Percentiles rank a stretch among this genome's conserved stretches.
These are phyloP conservation scores for Boletellus emodensis DNA, from an alignment of 768 basidiomycete genomes.

Conservation along the genomic window DNA sequence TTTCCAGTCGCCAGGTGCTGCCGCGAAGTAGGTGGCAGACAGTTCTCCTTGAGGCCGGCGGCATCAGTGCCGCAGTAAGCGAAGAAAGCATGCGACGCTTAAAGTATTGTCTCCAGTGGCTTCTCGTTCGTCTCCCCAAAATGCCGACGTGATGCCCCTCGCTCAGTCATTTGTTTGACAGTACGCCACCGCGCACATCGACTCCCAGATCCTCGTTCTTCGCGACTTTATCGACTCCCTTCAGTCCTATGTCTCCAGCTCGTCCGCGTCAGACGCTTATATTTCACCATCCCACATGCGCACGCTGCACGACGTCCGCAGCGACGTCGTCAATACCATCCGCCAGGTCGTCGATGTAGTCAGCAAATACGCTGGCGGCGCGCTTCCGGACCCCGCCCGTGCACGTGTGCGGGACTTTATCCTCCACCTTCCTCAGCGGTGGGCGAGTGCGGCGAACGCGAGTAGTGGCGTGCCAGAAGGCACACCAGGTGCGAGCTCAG, in stretches of 20 bases:
- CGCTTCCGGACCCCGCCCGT: conserved; percentile 81
- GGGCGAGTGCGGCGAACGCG: conserved; percentile 49
- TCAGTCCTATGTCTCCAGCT: conserved; percentile 35
- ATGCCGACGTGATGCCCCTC: background rate
- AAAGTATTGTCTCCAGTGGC: conserved; percentile 84
- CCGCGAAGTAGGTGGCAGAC: conserved; percentile 84
- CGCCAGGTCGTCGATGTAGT: conserved; percentile 87
- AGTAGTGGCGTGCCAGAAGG: conserved; percentile 24
- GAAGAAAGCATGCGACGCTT: conserved; percentile 87
- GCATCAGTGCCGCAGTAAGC: conserved; percentile 81
- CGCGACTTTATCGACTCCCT: conserved; percentile 78
- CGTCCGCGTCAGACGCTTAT: conserved; percentile 29
- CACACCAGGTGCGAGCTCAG: conserved; percentile 33
- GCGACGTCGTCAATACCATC: conserved; percentile 84
- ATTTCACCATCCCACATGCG: conserved; percentile 51
- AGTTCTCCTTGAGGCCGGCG: conserved; percentile 81
- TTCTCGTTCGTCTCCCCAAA: conserved; percentile 53
- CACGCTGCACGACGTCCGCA: conserved; percentile 69
- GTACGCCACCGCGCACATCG: conserved; percentile 87
- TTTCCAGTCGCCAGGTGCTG: conserved; percentile 48
- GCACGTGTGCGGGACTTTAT: conserved; percentile 72
- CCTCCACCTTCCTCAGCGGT: conserved; percentile 74
- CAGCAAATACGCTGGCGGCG: conserved; percentile 78
- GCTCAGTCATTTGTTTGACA: conserved; percentile 25
- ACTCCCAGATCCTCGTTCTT: conserved; percentile 79